Percentiles rank a stretch among this genome's conserved stretches.
phyloP scores from a whole-genome alignment of 345 rosid genomes.

The Sonneratia alba region DNA sequence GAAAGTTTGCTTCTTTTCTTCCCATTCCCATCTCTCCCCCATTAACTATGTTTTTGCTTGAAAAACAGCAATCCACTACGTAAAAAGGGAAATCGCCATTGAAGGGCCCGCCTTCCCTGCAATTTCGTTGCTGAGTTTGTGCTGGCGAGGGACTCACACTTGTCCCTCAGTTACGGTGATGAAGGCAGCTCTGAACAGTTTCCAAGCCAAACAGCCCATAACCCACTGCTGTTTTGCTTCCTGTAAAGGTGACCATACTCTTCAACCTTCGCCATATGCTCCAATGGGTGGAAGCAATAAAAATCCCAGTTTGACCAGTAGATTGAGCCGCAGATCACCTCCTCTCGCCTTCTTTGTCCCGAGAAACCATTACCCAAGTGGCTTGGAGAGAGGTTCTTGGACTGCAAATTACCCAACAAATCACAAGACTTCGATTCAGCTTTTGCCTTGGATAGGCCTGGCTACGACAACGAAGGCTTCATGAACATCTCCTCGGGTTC shows the following conservation, averaged over 20 bases:
- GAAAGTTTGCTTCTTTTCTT: too few species aligned
- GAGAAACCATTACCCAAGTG: slow-evolving; percentile 11
- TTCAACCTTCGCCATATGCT: slow-evolving; percentile 1
- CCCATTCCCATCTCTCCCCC: too few species aligned
- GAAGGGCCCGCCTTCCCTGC: background rate
- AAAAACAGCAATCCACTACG: too few species aligned
- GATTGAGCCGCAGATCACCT: slow-evolving; percentile 7
- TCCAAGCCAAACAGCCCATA: slow-evolving; percentile 13
- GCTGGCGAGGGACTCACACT: background rate
- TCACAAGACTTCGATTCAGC: background rate
- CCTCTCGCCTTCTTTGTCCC: slow-evolving; percentile 14
- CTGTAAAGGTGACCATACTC: background rate
- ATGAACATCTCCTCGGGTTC: background rate
- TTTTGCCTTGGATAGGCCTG: background rate
- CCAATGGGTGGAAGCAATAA: background rate
- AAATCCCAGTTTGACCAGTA: background rate
- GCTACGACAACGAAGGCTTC: background rate
- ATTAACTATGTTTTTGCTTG: too few species aligned
- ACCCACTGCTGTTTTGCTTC: slow-evolving; percentile 6
- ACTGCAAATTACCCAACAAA: slow-evolving; percentile 10
- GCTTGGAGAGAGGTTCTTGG: slow-evolving; percentile 12
- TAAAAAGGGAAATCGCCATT: background rate
- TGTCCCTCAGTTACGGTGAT: slow-evolving; percentile 16
- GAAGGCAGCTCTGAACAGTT: slow-evolving; percentile 14
- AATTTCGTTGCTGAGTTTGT: background rate